Percentiles rank a stretch among this genome's conserved stretches.
These are phyloP conservation scores for Gamsiella multidivaricata DNA, from an alignment of 192 early-diverging fungal species.

Conservation along the genomic window DNA sequence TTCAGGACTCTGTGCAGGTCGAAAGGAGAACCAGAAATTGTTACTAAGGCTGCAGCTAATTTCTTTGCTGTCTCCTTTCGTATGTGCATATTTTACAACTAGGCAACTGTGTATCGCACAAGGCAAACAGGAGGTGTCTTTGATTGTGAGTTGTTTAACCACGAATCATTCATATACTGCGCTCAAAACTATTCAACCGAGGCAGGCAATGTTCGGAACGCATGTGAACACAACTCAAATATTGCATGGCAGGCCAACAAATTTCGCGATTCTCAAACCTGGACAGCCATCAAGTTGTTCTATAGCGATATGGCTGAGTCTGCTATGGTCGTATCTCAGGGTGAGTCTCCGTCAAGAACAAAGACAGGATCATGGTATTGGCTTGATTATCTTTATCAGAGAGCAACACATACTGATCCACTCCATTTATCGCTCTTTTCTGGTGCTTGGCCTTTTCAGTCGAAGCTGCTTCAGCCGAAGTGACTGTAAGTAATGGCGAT, in stretches of 20 bases:
- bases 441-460: too few relatives aligned
- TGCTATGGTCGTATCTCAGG: slow-evolving; percentile 31
- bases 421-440: neutral
- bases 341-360: neutral
- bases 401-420: too few relatives aligned
- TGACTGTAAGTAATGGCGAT: neutral
- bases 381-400: too few relatives aligned
- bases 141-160: slow-evolving; percentile 66
- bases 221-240: slow-evolving; percentile 75
- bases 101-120: slow-evolving; percentile 43
- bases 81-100: neutral
- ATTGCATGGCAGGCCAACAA: slow-evolving; percentile 69
- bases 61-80: neutral
- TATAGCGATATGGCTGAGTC: slow-evolving; percentile 57
- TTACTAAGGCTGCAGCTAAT: too few relatives aligned
- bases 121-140: slow-evolving; percentile 47
- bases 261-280: slow-evolving; percentile 76
- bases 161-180: slow-evolving; percentile 71
- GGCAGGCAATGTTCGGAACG: slow-evolving; percentile 56
- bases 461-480: slow-evolving; percentile 1
- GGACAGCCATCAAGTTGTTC: slow-evolving; percentile 77
- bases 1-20: neutral
- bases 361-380: too few relatives aligned
- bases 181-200: slow-evolving; percentile 73
- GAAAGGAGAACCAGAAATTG: too few relatives aligned